Evolutionary conservation across 495 filamentous ascomycete genomes (phyloP).

Genomic region (Talaromyces adpressus): DNA sequence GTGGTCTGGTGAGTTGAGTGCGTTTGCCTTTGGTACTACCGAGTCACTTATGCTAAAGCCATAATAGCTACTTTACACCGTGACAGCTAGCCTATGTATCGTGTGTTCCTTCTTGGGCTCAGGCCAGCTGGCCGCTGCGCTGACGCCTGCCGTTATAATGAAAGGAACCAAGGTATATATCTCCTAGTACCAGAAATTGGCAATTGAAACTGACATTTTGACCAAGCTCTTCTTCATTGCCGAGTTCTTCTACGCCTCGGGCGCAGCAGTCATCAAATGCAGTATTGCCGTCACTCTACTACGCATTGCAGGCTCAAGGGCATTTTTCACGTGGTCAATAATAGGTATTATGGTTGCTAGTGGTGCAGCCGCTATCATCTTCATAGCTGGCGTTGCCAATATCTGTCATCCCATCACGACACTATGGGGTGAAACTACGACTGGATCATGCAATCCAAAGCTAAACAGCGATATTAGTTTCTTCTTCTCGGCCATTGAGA

Average conservation of each 20-base stretch:
- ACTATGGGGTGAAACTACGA: slow-evolving; percentile 3
- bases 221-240: slow-evolving; percentile 5
- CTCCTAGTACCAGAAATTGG: not conserved
- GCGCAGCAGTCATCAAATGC: slow-evolving; percentile 1
- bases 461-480: slow-evolving; percentile 3
- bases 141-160: not conserved
- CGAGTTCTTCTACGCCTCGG: slow-evolving; percentile 3
- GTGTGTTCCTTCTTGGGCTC: slow-evolving; percentile 2
- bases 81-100: slow-evolving; percentile 5
- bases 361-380: not conserved
- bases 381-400: slow-evolving; percentile 6
- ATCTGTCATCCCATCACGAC: slow-evolving; percentile 3
- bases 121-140: not conserved
- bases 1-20: not conserved
- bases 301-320: not conserved
- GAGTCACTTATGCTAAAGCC: not conserved
- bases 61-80: not conserved
- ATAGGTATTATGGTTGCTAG: not conserved
- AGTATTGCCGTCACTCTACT: slow-evolving; percentile 5
- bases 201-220: not conserved
- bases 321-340: not conserved
- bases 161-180: slow-evolving; percentile 3
- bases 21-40: not conserved
- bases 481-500: slow-evolving; percentile 5
- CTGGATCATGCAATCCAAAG: slow-evolving; percentile 1